Conservation (phyloP, 441 rosid genomes). For the Bruguiera hainesii region DNA sequence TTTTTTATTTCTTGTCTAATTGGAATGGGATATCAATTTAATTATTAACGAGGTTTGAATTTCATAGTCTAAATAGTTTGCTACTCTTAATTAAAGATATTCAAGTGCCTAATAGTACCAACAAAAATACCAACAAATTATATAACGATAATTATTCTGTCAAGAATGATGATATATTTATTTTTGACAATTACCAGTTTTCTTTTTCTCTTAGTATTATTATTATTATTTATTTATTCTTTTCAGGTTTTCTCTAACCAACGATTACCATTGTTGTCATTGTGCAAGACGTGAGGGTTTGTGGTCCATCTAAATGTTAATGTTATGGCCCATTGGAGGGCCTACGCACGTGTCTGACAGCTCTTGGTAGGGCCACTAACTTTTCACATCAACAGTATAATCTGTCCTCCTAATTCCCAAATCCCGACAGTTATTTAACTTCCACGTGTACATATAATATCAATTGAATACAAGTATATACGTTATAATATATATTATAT, state of each 20-base stretch:
- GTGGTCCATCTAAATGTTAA: not conserved
- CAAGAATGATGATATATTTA: not conserved
- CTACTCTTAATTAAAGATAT: too few relatives aligned
- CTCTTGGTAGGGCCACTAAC: conserved; percentile 16
- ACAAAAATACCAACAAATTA: too few relatives aligned
- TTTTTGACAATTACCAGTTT: not conserved
- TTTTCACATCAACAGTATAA: conserved; percentile 13
- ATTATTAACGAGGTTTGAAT: too few relatives aligned
- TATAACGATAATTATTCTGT: not conserved
- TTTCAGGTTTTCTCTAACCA: not conserved
- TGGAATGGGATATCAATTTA: too few relatives aligned
- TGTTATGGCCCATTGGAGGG: conserved; percentile 13
- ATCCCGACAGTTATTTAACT: conserved; percentile 25
- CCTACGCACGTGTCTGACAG: conserved; percentile 50
- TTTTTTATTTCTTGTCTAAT: too few relatives aligned
- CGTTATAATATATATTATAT: too few relatives aligned
- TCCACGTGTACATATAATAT: conserved; percentile 17
- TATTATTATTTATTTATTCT: too few relatives aligned
- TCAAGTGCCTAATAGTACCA: too few relatives aligned
- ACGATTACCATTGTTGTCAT: conserved; percentile 15
- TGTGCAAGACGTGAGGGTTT: conserved; percentile 14
- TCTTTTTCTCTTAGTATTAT: not conserved
- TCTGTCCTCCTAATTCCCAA: conserved; percentile 44
- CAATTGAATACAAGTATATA: too few relatives aligned
- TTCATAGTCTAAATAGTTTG: too few relatives aligned